Base-by-base conservation (phyloP, 2,329 filamentous ascomycete species). In the Ophiostoma sp. region DNA sequence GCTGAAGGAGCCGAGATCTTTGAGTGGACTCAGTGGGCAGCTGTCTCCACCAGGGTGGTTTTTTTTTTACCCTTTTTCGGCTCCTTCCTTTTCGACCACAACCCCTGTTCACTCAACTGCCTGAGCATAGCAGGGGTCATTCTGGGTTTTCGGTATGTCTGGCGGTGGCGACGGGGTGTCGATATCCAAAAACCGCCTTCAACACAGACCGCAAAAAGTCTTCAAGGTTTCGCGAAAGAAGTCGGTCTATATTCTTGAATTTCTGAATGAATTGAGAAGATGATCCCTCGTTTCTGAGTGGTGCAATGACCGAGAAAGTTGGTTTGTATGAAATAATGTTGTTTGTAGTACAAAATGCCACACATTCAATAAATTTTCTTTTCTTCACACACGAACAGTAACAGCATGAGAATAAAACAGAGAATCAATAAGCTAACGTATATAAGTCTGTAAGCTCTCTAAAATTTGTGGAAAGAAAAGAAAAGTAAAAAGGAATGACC, bases 181-280 rank as follows among this genome's bases (percentile, higher is more conserved):
- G 61, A 66, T 66, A 66, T 66, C 61, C 36, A 45, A 66, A 66
- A n/a, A 66, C 36, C 36, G 61, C 61, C 36, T 28, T 45, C n/a
- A 9, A 11, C 6, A 19, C 8, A 22, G 31, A 63, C 59, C 59
- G 59, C 19, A 55, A 39, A 50, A 36, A 19, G 17, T 39, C 19
- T 39, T 19, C 59, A 63, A 12, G 19, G 0, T 55, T 22, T 28
- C 22, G 50, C 9, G 5, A 22, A 55, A 28, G 9, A 11, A 52
- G 1, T 9, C 50, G 6, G 50, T 52, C 50, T 52, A 42, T 42
- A 42, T 42, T 42, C 39, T 42, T 12, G 39, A 42, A 42, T 42
- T n/a, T n/a, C 33, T 36, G 33, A 36, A 4, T 3, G 33, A 36
- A 36, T 36, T 8, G 33, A 36, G 33, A 3, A 8, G 3, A 4